Conservation (phyloP, 169 alveolate genomes). For the Eimeria acervulina region DNA sequence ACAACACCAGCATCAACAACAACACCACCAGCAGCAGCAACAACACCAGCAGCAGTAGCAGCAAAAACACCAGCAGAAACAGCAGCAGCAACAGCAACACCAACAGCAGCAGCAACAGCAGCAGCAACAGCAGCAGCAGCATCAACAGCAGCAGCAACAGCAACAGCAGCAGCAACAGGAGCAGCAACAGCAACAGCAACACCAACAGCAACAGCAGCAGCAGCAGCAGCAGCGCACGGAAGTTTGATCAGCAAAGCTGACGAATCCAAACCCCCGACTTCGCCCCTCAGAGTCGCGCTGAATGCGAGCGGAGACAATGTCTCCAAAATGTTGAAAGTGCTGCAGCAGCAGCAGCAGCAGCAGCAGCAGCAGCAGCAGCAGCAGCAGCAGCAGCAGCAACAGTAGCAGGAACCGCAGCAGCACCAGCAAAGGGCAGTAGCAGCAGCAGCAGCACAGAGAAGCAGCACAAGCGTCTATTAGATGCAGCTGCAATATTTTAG, state of each 20-base stretch:
- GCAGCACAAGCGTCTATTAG: background rate
- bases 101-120: background rate
- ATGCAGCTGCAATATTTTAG: too few species aligned
- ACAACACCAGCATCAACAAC: background rate
- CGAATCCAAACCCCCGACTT: constrained; percentile 94
- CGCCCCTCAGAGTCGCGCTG: constrained; percentile 90
- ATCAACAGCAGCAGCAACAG: constrained; percentile 18
- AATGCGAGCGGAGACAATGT: constrained; percentile 90
- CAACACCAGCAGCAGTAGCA: constrained; percentile 18
- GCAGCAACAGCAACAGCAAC: constrained; percentile 34
- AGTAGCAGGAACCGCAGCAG: constrained; percentile 18
- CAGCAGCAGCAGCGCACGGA: constrained; percentile 47
- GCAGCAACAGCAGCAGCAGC: constrained; percentile 3
- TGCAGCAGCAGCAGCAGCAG: constrained; percentile 72
- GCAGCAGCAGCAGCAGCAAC: background rate
- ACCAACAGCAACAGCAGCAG: constrained; percentile 28
- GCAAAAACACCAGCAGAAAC: background rate
- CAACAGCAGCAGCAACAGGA: background rate
- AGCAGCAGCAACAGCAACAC: background rate
- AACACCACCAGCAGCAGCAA: background rate
- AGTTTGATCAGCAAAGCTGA: constrained; percentile 91
- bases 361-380: constrained; percentile 48
- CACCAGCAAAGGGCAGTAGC: background rate
- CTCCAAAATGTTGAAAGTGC: constrained; percentile 91
- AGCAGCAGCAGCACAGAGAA: background rate